Conservation (phyloP, 1,284 basidiomycete genomes). For the Schizophyllum commune region DNA sequence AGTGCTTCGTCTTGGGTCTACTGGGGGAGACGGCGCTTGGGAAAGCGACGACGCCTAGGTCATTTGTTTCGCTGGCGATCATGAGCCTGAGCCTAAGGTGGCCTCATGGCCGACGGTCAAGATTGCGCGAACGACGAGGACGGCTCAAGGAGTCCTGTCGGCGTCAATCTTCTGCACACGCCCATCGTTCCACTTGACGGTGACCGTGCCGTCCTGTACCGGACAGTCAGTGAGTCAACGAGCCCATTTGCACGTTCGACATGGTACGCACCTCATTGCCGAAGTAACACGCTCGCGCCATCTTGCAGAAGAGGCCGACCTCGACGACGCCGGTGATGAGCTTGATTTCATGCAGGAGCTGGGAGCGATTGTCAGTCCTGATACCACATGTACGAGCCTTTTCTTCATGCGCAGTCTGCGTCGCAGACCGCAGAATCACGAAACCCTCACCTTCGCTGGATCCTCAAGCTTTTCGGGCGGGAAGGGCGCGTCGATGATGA, state of each 20-base stretch:
- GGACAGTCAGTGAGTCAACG: conserved; percentile 1
- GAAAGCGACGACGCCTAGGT: no score
- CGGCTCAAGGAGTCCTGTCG: no score
- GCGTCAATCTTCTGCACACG: conserved; percentile 28
- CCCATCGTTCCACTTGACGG: conserved; percentile 42
- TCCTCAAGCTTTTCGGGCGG: conserved; percentile 59
- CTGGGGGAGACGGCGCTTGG: no score
- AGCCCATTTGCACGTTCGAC: neutral
- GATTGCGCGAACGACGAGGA: no score
- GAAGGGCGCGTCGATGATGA: conserved; percentile 92
- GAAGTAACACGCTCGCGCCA: conserved; percentile 97
- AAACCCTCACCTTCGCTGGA: conserved; percentile 52
- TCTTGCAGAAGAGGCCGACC: conserved; percentile 90
- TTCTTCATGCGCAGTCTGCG: neutral
- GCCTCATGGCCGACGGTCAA: no score
- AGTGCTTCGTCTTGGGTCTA: no score
- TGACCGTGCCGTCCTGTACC: conserved; percentile 49
- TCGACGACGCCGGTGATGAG: conserved; percentile 95
- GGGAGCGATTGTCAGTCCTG: conserved; percentile 1
- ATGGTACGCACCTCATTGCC: conserved; percentile 70
- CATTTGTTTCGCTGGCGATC: no score
- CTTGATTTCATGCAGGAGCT: conserved; percentile 74
- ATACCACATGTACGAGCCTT: neutral
- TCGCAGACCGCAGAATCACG: neutral
- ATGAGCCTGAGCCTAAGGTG: no score